Conservation (phyloP, 108 stramenopile genomes). For the Craspedostauros australis region DNA sequence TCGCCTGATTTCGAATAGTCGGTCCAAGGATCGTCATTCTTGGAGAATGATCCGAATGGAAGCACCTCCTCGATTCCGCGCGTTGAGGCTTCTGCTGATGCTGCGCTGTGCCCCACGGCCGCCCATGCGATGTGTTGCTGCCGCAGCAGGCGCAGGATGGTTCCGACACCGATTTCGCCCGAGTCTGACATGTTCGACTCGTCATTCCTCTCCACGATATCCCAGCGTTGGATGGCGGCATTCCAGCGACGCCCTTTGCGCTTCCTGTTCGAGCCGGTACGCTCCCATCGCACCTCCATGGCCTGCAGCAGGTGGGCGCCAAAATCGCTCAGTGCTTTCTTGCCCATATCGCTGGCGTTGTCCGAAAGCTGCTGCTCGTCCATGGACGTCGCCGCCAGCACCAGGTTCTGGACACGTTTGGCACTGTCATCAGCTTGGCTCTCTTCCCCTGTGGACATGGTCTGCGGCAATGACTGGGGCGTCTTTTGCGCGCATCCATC, state of each 20-base stretch:
- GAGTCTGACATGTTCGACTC: conserved; percentile 1
- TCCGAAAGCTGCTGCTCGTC: too few relatives aligned
- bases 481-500: conserved; percentile 33
- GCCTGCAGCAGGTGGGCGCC: conserved; percentile 62
- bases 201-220: conserved; percentile 62
- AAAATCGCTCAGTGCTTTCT: conserved; percentile 63
- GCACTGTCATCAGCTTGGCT: conserved; percentile 9
- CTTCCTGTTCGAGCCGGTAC: conserved; percentile 25
- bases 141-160: conserved; percentile 61
- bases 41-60: conserved; percentile 67
- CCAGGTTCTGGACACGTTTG: background rate
- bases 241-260: conserved; percentile 52
- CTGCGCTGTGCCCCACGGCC: conserved; percentile 76
- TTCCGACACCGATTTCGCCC: conserved; percentile 21
- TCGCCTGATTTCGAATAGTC: conserved; percentile 46
- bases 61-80: conserved; percentile 64
- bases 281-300: conserved; percentile 71
- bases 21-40: conserved; percentile 74
- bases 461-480: conserved; percentile 2
- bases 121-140: conserved; percentile 85
- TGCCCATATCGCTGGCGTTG: conserved; percentile 15
- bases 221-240: conserved; percentile 70
- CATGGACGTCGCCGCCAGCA: background rate
- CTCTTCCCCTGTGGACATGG: background rate
- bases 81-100: conserved; percentile 65